Base-by-base conservation (phyloP, 2,329 filamentous ascomycete species). In the Xylaria sp. region DNA sequence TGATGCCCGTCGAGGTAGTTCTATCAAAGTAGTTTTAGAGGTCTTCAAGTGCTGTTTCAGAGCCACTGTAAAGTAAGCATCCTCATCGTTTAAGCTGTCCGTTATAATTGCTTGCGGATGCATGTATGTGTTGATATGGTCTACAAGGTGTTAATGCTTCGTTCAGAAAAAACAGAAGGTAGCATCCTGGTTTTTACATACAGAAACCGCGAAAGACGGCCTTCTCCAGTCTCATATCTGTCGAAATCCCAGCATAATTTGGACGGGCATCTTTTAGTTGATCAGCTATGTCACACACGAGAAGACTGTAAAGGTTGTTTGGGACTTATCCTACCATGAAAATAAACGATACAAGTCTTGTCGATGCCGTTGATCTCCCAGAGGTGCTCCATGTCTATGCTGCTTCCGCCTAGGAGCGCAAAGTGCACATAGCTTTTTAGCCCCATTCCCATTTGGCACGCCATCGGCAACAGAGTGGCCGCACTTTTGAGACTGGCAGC, bases 401-500 rank as follows among this genome's bases (percentile, higher is more conserved):
- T 86, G 67, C 90, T 91, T 67, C 91, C 86, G 58, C 94, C 91
- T 81, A 97, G 86, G 4, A 98, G 80, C 0, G 88, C 91, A 76
- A 97, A 91, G 78, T 98, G 95, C 9, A 97, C 93, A 70, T 89
- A 86, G 75, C 89, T 97, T 66, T 86, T 84, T 64, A 87, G 84
- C 78, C 89, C 86, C 25, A 79, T 79, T 7, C 90, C 90, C 94
- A 97, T 97, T 74, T 93, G 88, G 79, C 96, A 98, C 6, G 94
- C 93, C 76, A 97, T 83, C 0, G 94, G 93, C 36, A 97, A 82
- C 61, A 97, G 78, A 36, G 87, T 86, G 0, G 92, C 86, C 18
- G 90, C 88, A 76, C 93, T 96, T 77, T 87, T 87, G 59, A 97
- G 80, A 68, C 86, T 94, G 0, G 92, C 90, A 3, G 92, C 90